Conservation (phyloP, 2,329 filamentous ascomycete genomes). For the Colletotrichum sp. region DNA sequence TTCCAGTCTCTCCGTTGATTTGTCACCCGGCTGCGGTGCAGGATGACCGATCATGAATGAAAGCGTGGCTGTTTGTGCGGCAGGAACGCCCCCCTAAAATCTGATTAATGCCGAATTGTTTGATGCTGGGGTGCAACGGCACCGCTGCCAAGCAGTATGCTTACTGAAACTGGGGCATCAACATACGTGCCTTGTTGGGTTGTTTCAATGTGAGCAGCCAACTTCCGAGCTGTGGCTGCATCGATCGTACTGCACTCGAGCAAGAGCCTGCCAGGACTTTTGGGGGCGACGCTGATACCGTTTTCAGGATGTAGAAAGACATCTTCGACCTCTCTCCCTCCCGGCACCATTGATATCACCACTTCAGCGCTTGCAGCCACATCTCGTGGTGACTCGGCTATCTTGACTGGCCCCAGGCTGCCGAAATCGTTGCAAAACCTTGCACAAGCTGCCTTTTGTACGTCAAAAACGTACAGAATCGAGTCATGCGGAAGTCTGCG, state of each 20-base stretch:
- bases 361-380: neutral
- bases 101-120: neutral
- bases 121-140: neutral
- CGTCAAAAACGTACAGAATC: neutral
- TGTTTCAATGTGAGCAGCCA: neutral
- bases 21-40: neutral
- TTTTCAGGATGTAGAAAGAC: neutral
- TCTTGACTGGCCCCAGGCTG: neutral
- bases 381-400: neutral
- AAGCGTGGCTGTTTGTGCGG: neutral
- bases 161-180: neutral
- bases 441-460: neutral
- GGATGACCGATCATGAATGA: neutral
- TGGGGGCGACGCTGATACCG: neutral
- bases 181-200: neutral
- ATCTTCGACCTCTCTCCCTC: neutral
- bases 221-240: neutral
- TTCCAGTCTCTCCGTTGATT: neutral
- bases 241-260: neutral
- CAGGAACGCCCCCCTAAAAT: neutral
- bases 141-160: neutral
- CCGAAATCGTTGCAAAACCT: neutral
- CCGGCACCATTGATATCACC: neutral
- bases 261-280: neutral
- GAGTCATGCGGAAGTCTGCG: neutral